Conservation (phyloP, 768 basidiomycete species). For the Rhizopogon salebrosus region DNA sequence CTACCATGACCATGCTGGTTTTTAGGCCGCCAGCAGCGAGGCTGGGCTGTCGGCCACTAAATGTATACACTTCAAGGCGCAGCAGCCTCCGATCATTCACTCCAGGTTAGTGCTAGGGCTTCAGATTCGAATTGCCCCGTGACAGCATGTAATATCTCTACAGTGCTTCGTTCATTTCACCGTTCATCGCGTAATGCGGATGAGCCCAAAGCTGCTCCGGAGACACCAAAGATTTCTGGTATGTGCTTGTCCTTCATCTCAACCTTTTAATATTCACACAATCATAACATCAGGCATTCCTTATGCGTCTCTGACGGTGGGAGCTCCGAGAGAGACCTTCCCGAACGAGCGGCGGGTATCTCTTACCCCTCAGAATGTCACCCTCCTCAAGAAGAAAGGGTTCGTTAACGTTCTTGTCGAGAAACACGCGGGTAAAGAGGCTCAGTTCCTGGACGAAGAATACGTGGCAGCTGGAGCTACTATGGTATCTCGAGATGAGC, state of each 20-base stretch:
- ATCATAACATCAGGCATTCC: conserved; percentile 39
- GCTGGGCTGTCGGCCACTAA: conserved; percentile 17
- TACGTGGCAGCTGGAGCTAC: conserved; percentile 77
- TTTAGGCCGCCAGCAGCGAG: conserved; percentile 22
- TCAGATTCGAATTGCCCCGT: background rate
- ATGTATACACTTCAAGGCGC: conserved; percentile 8
- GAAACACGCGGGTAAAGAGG: conserved; percentile 59
- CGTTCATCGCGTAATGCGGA: conserved; percentile 22
- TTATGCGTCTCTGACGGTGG: conserved; percentile 70
- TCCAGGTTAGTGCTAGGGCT: conserved; percentile 17
- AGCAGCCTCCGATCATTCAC: conserved; percentile 14
- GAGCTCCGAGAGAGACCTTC: conserved; percentile 72
- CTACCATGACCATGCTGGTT: conserved; percentile 27
- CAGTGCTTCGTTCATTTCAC: conserved; percentile 28
- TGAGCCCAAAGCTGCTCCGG: conserved; percentile 7
- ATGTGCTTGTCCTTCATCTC: conserved; percentile 1
- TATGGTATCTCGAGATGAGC: conserved; percentile 64
- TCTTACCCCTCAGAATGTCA: conserved; percentile 74
- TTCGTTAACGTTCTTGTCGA: conserved; percentile 72
- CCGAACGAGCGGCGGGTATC: conserved; percentile 78
- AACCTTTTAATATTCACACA: background rate
- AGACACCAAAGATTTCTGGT: conserved; percentile 22
- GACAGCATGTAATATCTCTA: background rate
- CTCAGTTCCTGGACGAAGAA: conserved; percentile 79
- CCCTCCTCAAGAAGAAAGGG: conserved; percentile 77